phyloP scores from a whole-genome alignment of 129 eudicot genomes.

The Tagetes patula region DNA sequence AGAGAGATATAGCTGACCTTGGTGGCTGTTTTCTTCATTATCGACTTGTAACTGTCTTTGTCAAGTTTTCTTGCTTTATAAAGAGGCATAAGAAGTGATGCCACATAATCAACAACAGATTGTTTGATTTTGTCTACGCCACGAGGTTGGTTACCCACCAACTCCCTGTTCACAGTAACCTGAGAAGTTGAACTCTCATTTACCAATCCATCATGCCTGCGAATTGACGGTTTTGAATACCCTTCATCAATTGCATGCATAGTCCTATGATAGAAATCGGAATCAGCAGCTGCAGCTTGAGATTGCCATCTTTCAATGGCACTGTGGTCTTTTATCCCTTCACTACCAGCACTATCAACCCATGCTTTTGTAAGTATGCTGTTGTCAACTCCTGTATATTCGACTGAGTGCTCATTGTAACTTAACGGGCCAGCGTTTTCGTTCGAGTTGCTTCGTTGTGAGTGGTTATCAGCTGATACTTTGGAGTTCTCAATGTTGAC shows the following conservation, averaged over 20 bases:
- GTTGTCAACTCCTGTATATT: slow-evolving; percentile 78
- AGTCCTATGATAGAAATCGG: slow-evolving; percentile 55
- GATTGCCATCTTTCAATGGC: slow-evolving; percentile 98
- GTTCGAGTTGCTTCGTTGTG: slow-evolving; percentile 75
- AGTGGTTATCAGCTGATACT: slow-evolving; percentile 60
- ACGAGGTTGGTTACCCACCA: slow-evolving; percentile 58
- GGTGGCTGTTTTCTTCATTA: slow-evolving; percentile 97
- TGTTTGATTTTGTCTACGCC: slow-evolving; percentile 79
- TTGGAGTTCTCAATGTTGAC: slow-evolving; percentile 65
- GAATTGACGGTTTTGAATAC: slow-evolving; percentile 48
- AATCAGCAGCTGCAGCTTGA: slow-evolving; percentile 94
- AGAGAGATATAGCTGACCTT: slow-evolving; percentile 53
- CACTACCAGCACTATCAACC: slow-evolving; percentile 92
- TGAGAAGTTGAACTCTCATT: slow-evolving; percentile 87
- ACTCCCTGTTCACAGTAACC: slow-evolving; percentile 65
- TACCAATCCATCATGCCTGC: slow-evolving; percentile 43
- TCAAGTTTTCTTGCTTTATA: slow-evolving; percentile 90
- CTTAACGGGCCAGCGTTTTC: slow-evolving; percentile 58
- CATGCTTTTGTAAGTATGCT: slow-evolving; percentile 90
- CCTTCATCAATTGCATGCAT: slow-evolving; percentile 75
- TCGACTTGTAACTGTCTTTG: slow-evolving; percentile 82
- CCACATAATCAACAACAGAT: slow-evolving; percentile 90
- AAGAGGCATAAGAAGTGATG: slow-evolving; percentile 94
- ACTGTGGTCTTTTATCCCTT: slow-evolving; percentile 75
- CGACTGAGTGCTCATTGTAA: slow-evolving; percentile 80